Evolutionary conservation across 2,329 filamentous ascomycete species (phyloP).

Genomic region (Talaromyces sp.): DNA sequence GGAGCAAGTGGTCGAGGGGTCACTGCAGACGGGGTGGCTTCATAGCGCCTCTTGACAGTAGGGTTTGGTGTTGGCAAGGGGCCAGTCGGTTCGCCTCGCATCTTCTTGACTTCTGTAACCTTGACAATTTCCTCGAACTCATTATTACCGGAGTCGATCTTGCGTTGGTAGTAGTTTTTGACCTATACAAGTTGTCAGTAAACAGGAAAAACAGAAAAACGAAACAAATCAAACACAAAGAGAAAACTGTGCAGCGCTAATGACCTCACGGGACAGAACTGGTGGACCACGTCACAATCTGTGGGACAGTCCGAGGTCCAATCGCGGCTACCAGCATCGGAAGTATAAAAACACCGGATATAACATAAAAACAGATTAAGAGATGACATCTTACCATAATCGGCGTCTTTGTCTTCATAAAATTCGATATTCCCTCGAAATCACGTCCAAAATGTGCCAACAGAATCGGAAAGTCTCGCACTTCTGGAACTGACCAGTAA

Average conservation of each 20-base stretch:
- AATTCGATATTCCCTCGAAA: slow-evolving; percentile 50
- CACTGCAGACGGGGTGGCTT: slow-evolving; percentile 44
- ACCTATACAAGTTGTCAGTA: slow-evolving; percentile 36
- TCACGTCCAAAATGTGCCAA: slow-evolving; percentile 50
- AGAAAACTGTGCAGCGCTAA: slow-evolving; percentile 9
- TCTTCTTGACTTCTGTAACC: slow-evolving; percentile 46
- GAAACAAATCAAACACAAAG: background rate
- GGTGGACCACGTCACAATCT: slow-evolving; percentile 20
- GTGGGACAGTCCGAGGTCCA: slow-evolving; percentile 15
- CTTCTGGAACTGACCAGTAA: slow-evolving; percentile 54
- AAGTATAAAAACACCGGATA: background rate
- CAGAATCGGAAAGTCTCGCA: slow-evolving; percentile 47
- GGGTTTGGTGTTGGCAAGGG: slow-evolving; percentile 45
- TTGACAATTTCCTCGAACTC: slow-evolving; percentile 46
- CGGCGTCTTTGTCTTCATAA: slow-evolving; percentile 54
- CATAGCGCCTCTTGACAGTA: slow-evolving; percentile 50
- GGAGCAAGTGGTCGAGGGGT: slow-evolving; percentile 44
- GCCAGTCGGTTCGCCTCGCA: slow-evolving; percentile 45
- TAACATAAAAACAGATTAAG: background rate
- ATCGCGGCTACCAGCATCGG: background rate
- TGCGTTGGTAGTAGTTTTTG: slow-evolving; percentile 51
- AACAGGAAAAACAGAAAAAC: slow-evolving; percentile 1
- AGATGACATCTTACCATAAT: slow-evolving; percentile 45
- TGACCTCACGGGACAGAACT: slow-evolving; percentile 15
- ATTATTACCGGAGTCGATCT: slow-evolving; percentile 44